These are phyloP conservation scores for Cladosporium sp. DNA, from an alignment of 2,329 filamentous ascomycete species.

Conservation along the genomic window DNA sequence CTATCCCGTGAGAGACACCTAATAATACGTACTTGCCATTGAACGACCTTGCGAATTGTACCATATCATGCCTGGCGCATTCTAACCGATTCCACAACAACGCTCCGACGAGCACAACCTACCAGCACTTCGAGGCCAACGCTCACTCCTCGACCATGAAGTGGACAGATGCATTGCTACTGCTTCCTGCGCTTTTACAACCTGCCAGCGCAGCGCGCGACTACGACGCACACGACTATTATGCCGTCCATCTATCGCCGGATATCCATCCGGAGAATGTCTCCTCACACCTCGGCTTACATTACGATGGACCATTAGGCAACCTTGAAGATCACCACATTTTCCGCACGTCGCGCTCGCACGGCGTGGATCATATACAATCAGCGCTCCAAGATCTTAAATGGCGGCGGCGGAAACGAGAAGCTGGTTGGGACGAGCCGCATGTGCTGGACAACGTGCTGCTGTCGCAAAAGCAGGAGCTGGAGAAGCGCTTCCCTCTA, in stretches of 20 bases:
- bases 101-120: not conserved
- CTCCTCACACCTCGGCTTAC: constrained; percentile 67
- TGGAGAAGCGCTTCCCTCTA: constrained; percentile 52
- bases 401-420: constrained; percentile 59
- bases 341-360: constrained; percentile 62
- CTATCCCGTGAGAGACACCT: no score
- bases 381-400: constrained; percentile 50
- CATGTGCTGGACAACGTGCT: constrained; percentile 69
- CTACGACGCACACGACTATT: constrained; percentile 82
- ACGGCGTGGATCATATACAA: constrained; percentile 48
- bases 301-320: constrained; percentile 76
- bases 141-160: constrained; percentile 5
- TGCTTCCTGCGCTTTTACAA: constrained; percentile 6
- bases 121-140: not conserved
- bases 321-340: constrained; percentile 77
- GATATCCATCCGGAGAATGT: constrained; percentile 63
- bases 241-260: constrained; percentile 77
- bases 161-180: constrained; percentile 6
- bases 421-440: constrained; percentile 41
- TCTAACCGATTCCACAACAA: not conserved
- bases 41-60: not conserved
- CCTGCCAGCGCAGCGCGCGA: constrained; percentile 18
- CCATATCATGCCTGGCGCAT: constrained; percentile 11
- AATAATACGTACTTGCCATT: not conserved
- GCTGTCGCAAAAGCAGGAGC: constrained; percentile 73